Conservation (phyloP, 345 rosid genomes). For the Sisymbrium irio region DNA sequence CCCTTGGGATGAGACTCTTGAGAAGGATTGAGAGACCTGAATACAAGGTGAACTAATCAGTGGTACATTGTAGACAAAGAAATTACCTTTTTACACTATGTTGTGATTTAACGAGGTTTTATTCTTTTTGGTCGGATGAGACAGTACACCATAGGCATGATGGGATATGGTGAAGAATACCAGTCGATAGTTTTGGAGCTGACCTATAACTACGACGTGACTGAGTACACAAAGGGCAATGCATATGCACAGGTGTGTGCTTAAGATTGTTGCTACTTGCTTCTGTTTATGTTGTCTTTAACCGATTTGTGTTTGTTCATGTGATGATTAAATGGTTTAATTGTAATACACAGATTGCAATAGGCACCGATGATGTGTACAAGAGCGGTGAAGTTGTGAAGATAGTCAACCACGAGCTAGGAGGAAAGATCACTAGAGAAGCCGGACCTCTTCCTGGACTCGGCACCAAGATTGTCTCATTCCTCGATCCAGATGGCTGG, state of each 20-base stretch:
- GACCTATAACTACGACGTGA: constrained; percentile 79
- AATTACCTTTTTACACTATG: neutral
- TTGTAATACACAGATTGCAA: constrained; percentile 53
- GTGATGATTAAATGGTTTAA: neutral
- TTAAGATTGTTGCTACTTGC: constrained; percentile 13
- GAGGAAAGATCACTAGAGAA: constrained; percentile 86
- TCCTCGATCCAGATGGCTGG: constrained; percentile 97
- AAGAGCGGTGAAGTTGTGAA: constrained; percentile 86
- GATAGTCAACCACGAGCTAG: constrained; percentile 68
- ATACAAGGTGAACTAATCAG: constrained; percentile 58
- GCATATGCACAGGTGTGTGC: constrained; percentile 81
- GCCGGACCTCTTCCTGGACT: constrained; percentile 90
- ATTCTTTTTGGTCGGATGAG: constrained; percentile 8
- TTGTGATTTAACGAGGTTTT: neutral
- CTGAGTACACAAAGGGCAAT: constrained; percentile 89
- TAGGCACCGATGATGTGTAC: constrained; percentile 91
- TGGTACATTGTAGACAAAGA: neutral
- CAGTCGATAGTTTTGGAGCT: constrained; percentile 80
- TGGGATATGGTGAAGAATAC: constrained; percentile 87
- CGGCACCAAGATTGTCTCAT: constrained; percentile 79
- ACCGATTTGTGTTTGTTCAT: neutral
- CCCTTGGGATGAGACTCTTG: constrained; percentile 80
- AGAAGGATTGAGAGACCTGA: constrained; percentile 68
- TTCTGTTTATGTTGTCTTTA: neutral
- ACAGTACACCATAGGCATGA: constrained; percentile 81